phyloP scores from a whole-genome alignment of 345 rosid species.

The Eucalyptus fibrosa region DNA sequence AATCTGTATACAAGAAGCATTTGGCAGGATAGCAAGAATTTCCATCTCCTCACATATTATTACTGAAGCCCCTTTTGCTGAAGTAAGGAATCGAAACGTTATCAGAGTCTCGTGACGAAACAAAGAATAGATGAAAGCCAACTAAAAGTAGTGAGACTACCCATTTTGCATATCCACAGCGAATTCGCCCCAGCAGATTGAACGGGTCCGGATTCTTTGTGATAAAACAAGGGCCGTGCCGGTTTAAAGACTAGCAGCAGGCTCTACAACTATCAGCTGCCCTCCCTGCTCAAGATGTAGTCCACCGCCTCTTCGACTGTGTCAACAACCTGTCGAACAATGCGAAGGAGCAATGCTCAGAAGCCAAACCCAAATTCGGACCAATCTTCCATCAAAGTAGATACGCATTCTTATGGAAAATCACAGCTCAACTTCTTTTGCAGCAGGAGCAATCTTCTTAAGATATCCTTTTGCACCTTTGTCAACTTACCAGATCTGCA shows the following conservation, averaged over 20 bases:
- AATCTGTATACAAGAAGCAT: background rate
- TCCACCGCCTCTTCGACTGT: constrained; percentile 75
- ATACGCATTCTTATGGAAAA: background rate
- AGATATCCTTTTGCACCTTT: background rate
- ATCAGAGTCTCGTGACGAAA: background rate
- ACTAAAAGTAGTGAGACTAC: background rate
- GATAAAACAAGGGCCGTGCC: background rate
- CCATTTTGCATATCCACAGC: background rate
- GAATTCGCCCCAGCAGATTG: background rate
- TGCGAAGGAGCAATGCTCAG: background rate
- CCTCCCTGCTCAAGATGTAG: constrained; percentile 43
- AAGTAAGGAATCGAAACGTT: background rate
- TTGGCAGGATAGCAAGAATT: background rate
- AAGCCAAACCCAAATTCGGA: background rate
- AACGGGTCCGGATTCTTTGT: background rate
- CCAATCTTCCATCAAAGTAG: background rate
- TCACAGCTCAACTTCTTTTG: background rate
- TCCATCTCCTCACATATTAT: background rate
- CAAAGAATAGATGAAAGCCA: background rate
- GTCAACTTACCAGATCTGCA: constrained; percentile 51
- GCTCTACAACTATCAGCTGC: background rate
- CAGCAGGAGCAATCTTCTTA: background rate
- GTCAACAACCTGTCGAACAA: constrained; percentile 52
- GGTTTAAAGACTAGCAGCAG: background rate
- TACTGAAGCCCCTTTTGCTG: background rate